Base-by-base conservation (phyloP, 169 alveolate genomes). In the Babesia gibsoni region DNA sequence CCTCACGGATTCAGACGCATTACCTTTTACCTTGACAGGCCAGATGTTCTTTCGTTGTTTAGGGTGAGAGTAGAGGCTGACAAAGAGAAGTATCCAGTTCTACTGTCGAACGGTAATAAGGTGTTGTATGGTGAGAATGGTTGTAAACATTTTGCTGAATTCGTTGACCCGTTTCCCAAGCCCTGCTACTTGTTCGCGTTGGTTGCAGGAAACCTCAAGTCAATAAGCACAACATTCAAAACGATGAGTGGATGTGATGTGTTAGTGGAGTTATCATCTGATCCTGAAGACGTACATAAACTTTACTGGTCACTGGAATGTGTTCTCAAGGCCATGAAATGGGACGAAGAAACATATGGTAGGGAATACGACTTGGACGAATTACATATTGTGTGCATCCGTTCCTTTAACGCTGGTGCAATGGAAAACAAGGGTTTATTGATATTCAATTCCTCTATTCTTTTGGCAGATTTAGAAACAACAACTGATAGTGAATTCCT, bases 371-470 rank as follows among this genome's bases (percentile, higher is more conserved):
- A 94, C 41, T 87, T 92, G 48, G 94, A 91, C 58, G 84, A 89
- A 57, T 91, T 93, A 79, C 93, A 93, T 83, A 89, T 94, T 27
- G 96, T 92, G 5, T 91, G 95, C 25, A 96, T 91, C 10, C 75
- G 91, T 35, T 96, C 93, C 50, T 94, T 94, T 82, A 94, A 94
- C 87, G 86, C 89, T 63, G 98, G 98, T 3, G 98, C 97, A 23
- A 93, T 93, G 97, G 98, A 93, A 68, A 93, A 93, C 91, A 93
- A 95, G 68, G 93, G 96, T 29, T 80, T 95, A 63, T 93, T 93
- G 73, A 89, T 95, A 20, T 95, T 95, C 80, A 95, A 95, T 84
- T 83, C 94, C 0, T 77, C 91, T 41, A 88, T 91, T 25, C 89
- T 94, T 46, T 75, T 93, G 72, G 98, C 98, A 1, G 86, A 91